phyloP scores from a whole-genome alignment of 169 alveolate genomes.

The Plasmodium ovale region DNA sequence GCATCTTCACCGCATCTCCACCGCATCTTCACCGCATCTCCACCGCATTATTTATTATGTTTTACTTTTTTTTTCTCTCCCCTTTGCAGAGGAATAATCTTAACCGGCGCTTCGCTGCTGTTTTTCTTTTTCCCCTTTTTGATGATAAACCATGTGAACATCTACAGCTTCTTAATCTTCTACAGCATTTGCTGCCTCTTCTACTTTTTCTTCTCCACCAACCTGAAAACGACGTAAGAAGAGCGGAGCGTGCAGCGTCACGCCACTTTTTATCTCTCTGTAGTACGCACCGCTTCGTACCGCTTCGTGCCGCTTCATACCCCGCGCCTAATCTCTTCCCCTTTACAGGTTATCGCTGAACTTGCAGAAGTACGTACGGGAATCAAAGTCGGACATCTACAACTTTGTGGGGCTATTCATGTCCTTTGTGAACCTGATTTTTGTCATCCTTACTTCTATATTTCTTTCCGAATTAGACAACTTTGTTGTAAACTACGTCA shows the following conservation, averaged over 20 bases:
- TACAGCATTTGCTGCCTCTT: conserved; percentile 50
- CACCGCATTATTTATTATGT: not conserved
- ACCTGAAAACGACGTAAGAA: conserved; percentile 61
- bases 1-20: not conserved
- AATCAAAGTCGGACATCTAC: conserved; percentile 34
- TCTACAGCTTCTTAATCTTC: conserved; percentile 42
- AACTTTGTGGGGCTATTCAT: conserved; percentile 50
- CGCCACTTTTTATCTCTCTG: not conserved
- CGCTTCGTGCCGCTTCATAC: not conserved
- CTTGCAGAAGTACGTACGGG: conserved; percentile 21
- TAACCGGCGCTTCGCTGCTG: conserved; percentile 31
- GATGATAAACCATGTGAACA: conserved; percentile 41
- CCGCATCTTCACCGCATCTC: not conserved
- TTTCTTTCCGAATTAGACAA: conserved; percentile 23
- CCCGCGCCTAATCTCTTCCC: not conserved
- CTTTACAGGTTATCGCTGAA: conserved; percentile 21
- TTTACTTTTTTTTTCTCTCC: conserved; percentile 1
- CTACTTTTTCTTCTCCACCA: conserved; percentile 48
- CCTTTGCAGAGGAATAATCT: conserved; percentile 49
- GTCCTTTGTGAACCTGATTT: conserved; percentile 44
- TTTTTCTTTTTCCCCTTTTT: conserved; percentile 49
- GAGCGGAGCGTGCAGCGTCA: not conserved
- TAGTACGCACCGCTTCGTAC: not conserved
- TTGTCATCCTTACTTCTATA: conserved; percentile 11
- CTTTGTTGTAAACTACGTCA: conserved; percentile 30